Base-by-base conservation (phyloP, 2,329 filamentous ascomycete species). In the Apiospora malaysiana region DNA sequence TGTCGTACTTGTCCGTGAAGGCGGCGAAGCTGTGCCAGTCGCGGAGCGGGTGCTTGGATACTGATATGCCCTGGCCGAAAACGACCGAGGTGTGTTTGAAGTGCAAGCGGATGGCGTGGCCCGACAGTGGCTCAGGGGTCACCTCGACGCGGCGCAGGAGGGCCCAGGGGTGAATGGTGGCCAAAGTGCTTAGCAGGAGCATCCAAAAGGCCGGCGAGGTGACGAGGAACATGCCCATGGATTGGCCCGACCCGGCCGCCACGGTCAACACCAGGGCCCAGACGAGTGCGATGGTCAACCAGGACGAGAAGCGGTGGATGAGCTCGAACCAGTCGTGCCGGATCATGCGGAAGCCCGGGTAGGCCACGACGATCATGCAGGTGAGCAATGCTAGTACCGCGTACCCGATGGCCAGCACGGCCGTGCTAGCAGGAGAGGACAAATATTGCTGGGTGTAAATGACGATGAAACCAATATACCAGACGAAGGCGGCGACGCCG, bases 11-110 rank as follows among this genome's bases (percentile, higher is more conserved):
- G 72, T 87, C 84, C 0, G 88, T 84, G 72, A 91, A 89, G 2
- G 85, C 88, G 21, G 89, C 89, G 75, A 92, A 92, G 18, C 85
- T 83, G 78, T 92, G 90, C 85, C 88, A 90, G 79, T 92, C 89
- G 14, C 82, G 79, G 18, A 90, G 79, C 0, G 89, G 89, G 63
- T 83, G 82, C 56, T 85, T 83, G 4, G 88, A 84, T 4, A 91
- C 79, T 56, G 86, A 84, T 66, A 88, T 83, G 27, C 85, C 85
- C 69, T 85, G 83, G 69, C 86, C 84, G 65, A 85, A 83, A 14
- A 79, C 78, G 32, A 86, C 83, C 10, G 82, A 82, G 23, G 84
- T 82, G 78, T 89, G 86, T 74, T 82, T 81, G 77, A 91, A 88
- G 75, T 89, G 85, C 2, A 93, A 84, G 7, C 87, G 85, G 8